Base-by-base conservation (phyloP, 768 basidiomycete species). In the Udeniomyces megalosporus region DNA sequence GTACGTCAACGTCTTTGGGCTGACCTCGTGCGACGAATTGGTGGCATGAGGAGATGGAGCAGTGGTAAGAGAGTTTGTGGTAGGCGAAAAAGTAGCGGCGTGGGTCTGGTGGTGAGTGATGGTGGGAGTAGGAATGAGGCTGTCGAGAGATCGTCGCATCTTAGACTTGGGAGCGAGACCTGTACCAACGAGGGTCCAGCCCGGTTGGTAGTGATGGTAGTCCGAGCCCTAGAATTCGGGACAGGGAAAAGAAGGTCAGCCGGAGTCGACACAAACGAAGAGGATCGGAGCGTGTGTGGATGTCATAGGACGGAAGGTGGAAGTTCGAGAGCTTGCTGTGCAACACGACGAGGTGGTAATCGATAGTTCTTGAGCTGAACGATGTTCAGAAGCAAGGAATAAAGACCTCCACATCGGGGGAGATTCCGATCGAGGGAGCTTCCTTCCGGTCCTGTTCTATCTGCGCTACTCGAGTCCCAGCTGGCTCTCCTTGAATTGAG, bases 101-200 rank as follows among this genome's bases (percentile, higher is more conserved):
- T 83, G 80, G 69, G 87, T 82, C 45, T 81, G 72, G 66, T 89
- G 81, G 68, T 83, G 83, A 2, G 51, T 53, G 0, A 80, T 75
- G 60, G 93, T 81, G 68, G 88, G 80, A 15, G 76, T 70, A 0
- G 92, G 87, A 59, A 99, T 81, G 47, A 96, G 78, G 2, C 81
- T 79, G 20, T 76, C 70, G 52, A 95, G 77, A 10, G 81, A 80
- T 44, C 80, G 79, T 57, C 82, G 80, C 68, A 85, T 85, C 4
- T 69, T 58, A 31, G 68, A 46, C 74, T 93, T 92, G 46, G 78
- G 69, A 55, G 79, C 77, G 57, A 99, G 78, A 31, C 92, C 93
- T n/a, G 88, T 77, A 15, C 89, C 92, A 44, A 90, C 91, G 46
- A 95, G 80, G 0, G 91, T 93, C 90, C 88, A 96, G 75, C 92